Conservation (phyloP, 2,329 filamentous ascomycete genomes). For the Xylaria sp. region DNA sequence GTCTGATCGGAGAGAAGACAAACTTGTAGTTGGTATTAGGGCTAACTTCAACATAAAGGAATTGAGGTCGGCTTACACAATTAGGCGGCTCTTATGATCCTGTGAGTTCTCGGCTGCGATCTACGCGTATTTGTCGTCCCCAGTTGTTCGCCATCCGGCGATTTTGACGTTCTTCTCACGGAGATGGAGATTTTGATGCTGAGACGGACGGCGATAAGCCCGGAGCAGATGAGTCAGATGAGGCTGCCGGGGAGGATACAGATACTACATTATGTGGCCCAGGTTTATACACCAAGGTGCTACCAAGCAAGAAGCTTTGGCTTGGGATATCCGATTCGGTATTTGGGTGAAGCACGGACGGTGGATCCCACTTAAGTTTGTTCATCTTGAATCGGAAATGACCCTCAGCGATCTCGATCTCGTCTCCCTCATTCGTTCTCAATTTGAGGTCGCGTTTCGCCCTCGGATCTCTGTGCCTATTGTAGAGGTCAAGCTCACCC, state of each 20-base stretch:
- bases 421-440: conserved; percentile 37
- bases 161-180: background rate
- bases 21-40: background rate
- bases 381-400: conserved; percentile 38
- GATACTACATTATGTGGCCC: background rate
- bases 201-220: conserved; percentile 26
- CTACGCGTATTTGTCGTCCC: background rate
- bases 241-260: conserved; percentile 10
- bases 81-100: no score
- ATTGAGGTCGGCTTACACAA: conserved; percentile 13
- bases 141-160: background rate
- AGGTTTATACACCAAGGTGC: conserved; percentile 26
- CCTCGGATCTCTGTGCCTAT: conserved; percentile 42
- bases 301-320: conserved; percentile 24
- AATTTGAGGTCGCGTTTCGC: conserved; percentile 39
- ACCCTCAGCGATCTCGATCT: conserved; percentile 38
- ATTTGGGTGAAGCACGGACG: background rate
- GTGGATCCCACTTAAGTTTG: conserved; percentile 10
- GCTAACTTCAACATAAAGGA: background rate
- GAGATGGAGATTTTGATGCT: conserved; percentile 19
- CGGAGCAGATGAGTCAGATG: conserved; percentile 17
- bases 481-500: conserved; percentile 43
- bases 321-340: conserved; percentile 3
- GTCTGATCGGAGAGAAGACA: background rate
- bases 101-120: background rate